phyloP scores from a whole-genome alignment of 495 filamentous ascomycete genomes.

The Penicilliopsis zonata region DNA sequence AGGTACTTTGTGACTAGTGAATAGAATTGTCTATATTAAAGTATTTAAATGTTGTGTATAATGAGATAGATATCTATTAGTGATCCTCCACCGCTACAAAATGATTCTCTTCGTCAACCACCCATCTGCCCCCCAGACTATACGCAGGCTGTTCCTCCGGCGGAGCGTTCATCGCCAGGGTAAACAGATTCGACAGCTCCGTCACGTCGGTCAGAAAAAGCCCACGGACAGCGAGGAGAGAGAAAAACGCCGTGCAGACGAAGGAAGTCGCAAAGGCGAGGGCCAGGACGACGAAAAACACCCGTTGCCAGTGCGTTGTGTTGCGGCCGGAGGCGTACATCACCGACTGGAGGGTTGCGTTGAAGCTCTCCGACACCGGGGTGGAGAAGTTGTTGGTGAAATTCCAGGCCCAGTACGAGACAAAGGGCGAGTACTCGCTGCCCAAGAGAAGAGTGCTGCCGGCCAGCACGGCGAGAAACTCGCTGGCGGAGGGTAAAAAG shows the following conservation, averaged over 20 bases:
- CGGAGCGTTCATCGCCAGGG: constrained; percentile 57
- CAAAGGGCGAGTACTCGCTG: constrained; percentile 39
- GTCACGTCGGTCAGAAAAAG: constrained; percentile 65
- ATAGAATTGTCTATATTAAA: no score
- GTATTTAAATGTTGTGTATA: no score
- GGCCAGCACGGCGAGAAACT: constrained; percentile 55
- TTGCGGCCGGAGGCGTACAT: constrained; percentile 55
- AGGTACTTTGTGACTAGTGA: no score
- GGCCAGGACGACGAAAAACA: constrained; percentile 52
- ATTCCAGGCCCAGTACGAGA: constrained; percentile 43
- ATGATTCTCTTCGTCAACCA: no score
- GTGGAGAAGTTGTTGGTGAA: constrained; percentile 12
- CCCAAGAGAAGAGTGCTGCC: constrained; percentile 50
- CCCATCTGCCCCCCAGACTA: no score
- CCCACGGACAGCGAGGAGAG: constrained; percentile 32
- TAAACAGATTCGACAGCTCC: constrained; percentile 61
- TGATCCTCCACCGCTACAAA: no score
- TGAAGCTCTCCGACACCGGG: constrained; percentile 39
- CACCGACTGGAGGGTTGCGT: constrained; percentile 40
- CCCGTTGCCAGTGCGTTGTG: constrained; percentile 39
- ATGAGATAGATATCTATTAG: no score
- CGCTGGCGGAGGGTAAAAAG: constrained; percentile 46
- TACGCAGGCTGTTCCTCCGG: no score
- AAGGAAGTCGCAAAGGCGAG: constrained; percentile 51
- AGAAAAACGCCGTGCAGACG: constrained; percentile 46